Percentiles rank a stretch among this genome's conserved stretches.
Evolutionary conservation across 192 early-diverging fungal genomes (phyloP).

Genomic region (Backusella psychrophila): DNA sequence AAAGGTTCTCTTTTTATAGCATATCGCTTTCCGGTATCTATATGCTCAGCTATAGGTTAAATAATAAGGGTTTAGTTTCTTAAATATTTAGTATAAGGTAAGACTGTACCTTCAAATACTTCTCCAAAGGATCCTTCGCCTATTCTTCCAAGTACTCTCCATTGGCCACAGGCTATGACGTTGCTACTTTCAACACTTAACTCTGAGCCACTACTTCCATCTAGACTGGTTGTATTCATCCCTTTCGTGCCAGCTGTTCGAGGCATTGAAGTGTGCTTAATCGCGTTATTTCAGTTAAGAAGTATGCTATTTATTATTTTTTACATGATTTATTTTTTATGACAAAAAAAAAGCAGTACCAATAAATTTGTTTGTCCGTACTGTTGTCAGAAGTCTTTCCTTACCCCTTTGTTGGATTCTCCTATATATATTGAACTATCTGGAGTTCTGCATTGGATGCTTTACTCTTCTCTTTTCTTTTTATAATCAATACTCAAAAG

Average conservation of each 20-base stretch:
- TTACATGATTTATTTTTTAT: not conserved
- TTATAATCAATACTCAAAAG: not conserved
- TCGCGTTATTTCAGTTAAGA: not conserved
- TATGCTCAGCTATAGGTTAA: slow-evolving; percentile 40
- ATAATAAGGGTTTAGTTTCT: not conserved
- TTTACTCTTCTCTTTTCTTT: not conserved
- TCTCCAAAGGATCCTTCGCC: slow-evolving; percentile 64
- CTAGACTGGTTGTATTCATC: not conserved
- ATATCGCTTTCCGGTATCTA: slow-evolving; percentile 39
- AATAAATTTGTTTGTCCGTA: not conserved
- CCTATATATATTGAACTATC: not conserved
- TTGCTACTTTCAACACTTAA: slow-evolving; percentile 18
- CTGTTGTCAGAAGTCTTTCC: not conserved
- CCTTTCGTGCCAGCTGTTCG: not conserved
- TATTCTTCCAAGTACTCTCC: slow-evolving; percentile 53
- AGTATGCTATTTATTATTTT: not conserved
- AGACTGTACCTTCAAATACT: slow-evolving; percentile 53
- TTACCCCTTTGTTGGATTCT: not conserved
- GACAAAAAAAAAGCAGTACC: not conserved
- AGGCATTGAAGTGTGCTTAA: not conserved
- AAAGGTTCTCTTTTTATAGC: slow-evolving; percentile 53
- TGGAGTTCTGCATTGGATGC: not conserved
- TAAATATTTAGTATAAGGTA: not conserved
- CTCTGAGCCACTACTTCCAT: slow-evolving; percentile 9
- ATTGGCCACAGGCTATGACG: slow-evolving; percentile 49